Evolutionary conservation across 306 rosid genomes (phyloP), one percentile per base, ranked within the genome.

Genomic region (Neltuma alba): DNA sequence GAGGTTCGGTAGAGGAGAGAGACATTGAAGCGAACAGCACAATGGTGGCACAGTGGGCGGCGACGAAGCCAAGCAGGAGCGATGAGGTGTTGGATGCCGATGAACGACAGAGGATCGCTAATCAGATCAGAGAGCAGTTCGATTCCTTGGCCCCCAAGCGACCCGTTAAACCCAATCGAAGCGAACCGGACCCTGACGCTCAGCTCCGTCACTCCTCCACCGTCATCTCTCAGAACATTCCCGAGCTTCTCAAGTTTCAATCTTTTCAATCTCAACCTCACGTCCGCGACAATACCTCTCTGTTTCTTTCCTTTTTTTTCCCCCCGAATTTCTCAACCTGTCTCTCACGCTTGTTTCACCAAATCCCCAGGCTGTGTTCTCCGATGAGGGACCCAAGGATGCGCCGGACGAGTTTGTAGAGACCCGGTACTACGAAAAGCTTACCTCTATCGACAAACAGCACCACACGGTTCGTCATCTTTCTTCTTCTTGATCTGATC

Each of bases 361-460:
- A 9, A 16, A 64, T 55, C 28, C 14, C 7, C 84, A 88, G 86
- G 79, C 3, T 64, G 55, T 75, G 11, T 1, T 70, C 36, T 81
- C 83, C 20, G 60, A 77, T 3, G 85, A 69, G 2, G 85, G 76
- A 71, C 38, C 34, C 12, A n/a, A 7, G 28, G 81, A 76, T 41
- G 86, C 58, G 69, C 77, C 64, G 38, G 91, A 87, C 16, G 97
- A 93, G 68, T 93, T 83, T 69, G 94, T 89, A 55, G 96, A 89
- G 82, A 93, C 96, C 15, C 75, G 81, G 45, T 91, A 91, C 50
- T 93, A 93, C 80, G 78, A 79, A 7, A 78, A 93, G 61, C 74
- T 93, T 81, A 74, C 83, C 18, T 85, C 96, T 0, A 62, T 93
- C 16, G 91, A 89, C 15, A 91, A 91, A 78, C 84, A 88, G 41